phyloP scores from a whole-genome alignment of 345 rosid species.

The Arabis hirsuta region DNA sequence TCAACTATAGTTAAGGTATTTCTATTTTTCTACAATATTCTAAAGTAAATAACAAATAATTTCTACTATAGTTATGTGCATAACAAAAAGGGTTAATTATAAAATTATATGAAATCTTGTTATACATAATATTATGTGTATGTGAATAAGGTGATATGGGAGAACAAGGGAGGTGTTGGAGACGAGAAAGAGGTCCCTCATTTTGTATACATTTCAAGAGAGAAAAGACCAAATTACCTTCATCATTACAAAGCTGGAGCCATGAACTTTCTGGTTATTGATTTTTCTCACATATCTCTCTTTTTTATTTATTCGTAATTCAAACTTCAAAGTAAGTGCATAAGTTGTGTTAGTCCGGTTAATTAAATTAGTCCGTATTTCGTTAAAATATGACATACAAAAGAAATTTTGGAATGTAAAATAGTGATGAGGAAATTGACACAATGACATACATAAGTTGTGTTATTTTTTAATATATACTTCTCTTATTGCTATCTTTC shows the following conservation, averaged over 20 bases:
- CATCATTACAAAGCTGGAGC: slow-evolving; percentile 83
- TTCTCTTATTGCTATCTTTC: not conserved
- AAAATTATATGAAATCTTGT: not conserved
- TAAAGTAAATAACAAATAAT: not conserved
- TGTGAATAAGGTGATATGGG: slow-evolving; percentile 60
- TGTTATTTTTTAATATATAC: not conserved
- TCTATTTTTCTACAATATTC: not conserved
- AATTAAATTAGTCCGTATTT: too few relatives aligned
- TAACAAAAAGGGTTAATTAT: not conserved
- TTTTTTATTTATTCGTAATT: not conserved
- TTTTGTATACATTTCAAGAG: slow-evolving; percentile 67
- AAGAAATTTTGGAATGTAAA: not conserved
- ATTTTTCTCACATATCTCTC: not conserved
- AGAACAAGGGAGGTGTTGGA: slow-evolving; percentile 46
- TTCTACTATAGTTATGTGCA: not conserved
- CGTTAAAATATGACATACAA: not conserved
- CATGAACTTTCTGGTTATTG: slow-evolving; percentile 66
- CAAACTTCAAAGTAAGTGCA: not conserved
- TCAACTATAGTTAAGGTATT: slow-evolving; percentile 63
- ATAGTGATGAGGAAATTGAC: slow-evolving; percentile 1
- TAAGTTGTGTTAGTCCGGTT: not conserved
- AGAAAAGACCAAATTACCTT: slow-evolving; percentile 55
- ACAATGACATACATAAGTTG: not conserved
- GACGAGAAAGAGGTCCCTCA: slow-evolving; percentile 55
- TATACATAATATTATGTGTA: not conserved